Percentiles rank a stretch among this genome's conserved stretches.
Evolutionary conservation across 2,329 filamentous ascomycete species (phyloP).

Genomic region (Helotiales sp.): DNA sequence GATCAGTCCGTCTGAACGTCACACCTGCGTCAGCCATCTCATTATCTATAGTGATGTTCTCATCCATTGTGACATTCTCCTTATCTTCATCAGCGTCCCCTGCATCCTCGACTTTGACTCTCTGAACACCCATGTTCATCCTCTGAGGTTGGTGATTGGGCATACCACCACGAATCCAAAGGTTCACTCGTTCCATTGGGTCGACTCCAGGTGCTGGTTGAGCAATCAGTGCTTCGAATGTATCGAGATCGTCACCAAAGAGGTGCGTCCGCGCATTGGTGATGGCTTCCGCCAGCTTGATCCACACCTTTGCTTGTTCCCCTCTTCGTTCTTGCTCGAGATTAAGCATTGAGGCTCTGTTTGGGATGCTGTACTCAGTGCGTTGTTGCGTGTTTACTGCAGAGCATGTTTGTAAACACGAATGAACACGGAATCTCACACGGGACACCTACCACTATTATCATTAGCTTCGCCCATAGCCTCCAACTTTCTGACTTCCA

Average conservation of each 20-base stretch:
- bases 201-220: background rate
- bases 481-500: background rate
- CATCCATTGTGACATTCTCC: background rate
- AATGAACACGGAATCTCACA: background rate
- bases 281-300: background rate
- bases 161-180: background rate
- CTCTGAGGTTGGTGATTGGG: background rate
- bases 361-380: too few relatives aligned
- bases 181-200: background rate
- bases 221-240: conserved; percentile 2
- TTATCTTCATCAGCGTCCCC: background rate
- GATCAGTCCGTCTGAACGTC: background rate
- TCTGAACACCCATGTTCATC: background rate
- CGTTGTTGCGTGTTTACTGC: background rate
- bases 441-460: background rate
- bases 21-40: background rate
- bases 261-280: background rate
- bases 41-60: background rate
- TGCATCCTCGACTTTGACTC: background rate
- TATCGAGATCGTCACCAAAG: conserved; percentile 1
- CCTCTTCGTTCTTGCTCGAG: background rate
- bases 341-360: background rate
- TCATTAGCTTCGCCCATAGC: background rate
- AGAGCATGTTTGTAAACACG: background rate
- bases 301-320: background rate